Percentiles rank a stretch among this genome's conserved stretches.
Evolutionary conservation across 306 rosid genomes (phyloP).

Genomic region (Cotoneaster glaucophyllus): DNA sequence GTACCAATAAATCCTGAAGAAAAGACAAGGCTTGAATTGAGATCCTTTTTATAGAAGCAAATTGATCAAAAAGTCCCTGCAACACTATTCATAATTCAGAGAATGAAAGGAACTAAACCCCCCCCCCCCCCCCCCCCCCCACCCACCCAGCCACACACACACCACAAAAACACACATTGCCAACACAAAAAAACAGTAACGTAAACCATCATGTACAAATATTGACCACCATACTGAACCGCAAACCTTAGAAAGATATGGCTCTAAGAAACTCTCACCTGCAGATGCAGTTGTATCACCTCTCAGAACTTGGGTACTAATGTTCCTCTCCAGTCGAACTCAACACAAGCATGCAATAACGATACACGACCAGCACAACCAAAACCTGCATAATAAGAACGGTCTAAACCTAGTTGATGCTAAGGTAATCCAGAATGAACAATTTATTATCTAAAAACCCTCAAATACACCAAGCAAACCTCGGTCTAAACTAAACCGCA

Average conservation of each 20-base stretch:
- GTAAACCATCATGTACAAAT: not conserved
- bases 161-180: not conserved
- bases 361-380: conserved; percentile 36
- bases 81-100: conserved; percentile 49
- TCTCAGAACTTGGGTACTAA: conserved; percentile 8
- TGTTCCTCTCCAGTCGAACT: conserved; percentile 23
- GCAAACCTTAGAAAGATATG: not conserved
- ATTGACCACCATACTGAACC: not conserved
- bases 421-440: conserved; percentile 8
- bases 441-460: not conserved
- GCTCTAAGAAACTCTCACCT: conserved; percentile 38
- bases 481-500: not conserved
- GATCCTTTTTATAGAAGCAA: conserved; percentile 29
- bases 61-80: conserved; percentile 36
- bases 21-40: conserved; percentile 29
- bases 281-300: conserved; percentile 19
- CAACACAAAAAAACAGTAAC: not conserved
- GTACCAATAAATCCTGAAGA: conserved; percentile 33
- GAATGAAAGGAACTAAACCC: conserved; percentile 26
- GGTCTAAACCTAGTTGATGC: conserved; percentile 54
- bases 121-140: not conserved
- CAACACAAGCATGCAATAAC: conserved; percentile 17
- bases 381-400: conserved; percentile 58
- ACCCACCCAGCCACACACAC: too few relatives aligned
- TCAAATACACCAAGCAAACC: not conserved